Base-by-base conservation (phyloP, 2,329 filamentous ascomycete species). In the Botrytis fragariae region DNA sequence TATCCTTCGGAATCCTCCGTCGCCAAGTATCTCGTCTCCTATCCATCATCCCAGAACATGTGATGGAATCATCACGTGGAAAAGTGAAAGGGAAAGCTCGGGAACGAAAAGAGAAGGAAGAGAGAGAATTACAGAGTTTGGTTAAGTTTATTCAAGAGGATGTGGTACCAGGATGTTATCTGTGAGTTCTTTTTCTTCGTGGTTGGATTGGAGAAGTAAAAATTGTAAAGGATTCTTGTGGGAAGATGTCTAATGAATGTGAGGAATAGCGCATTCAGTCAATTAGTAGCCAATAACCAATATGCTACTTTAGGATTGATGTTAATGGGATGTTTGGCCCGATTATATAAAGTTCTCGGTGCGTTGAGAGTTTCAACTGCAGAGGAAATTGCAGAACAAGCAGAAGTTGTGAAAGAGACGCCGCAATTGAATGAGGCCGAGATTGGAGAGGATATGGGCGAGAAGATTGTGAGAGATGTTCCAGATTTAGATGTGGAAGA, bases 261-360 rank as follows among this genome's bases (percentile, higher is more conserved):
- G 84, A 32, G 75, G 86, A 60, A 83, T 74, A 80, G 82, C 29
- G 84, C 88, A 1, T 95, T 95, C 80, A 90, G 90, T 1, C 91
- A 90, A 75, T 83, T 95, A 60, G 84, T 91, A 5, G 90, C 90
- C 29, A 92, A 95, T 81, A 88, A 87, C 48, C 92, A 94, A 78
- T 93, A 93, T 81, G 89, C 92, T 3, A 85, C 89, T 6, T 84
- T 95, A 4, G 93, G 93, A 6, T 84, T 94, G 32, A 85, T 93
- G 75, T 85, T 95, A 16, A 80, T 95, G 63, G 89, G 87, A 32
- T 82, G 88, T 2, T 82, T 95, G 73, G 90, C 90, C 6, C 88
- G 88, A 75, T 82, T 91, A 35, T 82, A 87, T 74, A 82, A 82
- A 69, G 81, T 85, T 2, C 81, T 89, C 68, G 81, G 81, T 14